Evolutionary conservation across 805 yeast species (phyloP), one percentile per base, ranked within the genome.

Genomic region (Kregervanrija fluxuum): DNA sequence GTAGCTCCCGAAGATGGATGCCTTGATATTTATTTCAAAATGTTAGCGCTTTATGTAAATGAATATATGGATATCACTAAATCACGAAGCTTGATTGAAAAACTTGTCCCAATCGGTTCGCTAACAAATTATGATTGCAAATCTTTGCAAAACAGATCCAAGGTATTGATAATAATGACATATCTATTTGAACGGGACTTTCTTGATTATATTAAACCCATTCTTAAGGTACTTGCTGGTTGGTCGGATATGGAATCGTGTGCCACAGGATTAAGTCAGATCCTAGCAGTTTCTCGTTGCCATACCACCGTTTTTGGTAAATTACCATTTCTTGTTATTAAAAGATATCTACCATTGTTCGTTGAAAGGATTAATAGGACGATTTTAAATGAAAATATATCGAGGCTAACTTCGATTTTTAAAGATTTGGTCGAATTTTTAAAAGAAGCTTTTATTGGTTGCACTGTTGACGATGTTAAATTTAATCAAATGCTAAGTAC

Each of bases 41-140:
- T 64, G 11, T 42, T 65, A 35, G 48, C 47, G 3, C 46, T 56
- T 1, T 63, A 55, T 40, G 53, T 55, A 2, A 44, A 46, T 4
- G 45, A 46, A 9, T 56, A 44, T 42, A 35, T 51, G 51, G 47
- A 50, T n/a, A 40, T 50, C 15, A 37, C 43, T 4, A 48, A 50
- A 28, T 40, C 49, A 43, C 17, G 43, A 33, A 53, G 55, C 30
- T 37, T 64, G 30, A 42, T 65, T 14, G 69, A 65, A 31, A 62
- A 63, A 37, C 47, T 66, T 15, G 61, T 59, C 9, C 70, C 70
- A 1, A 54, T 65, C 11, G 60, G 65, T 13, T 55, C 59, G 16
- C 28, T 22, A 5, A 8, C 28, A 22, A 22, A 22, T 22, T 22
- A 22, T 22, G 6, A 22, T 22, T 22, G 28, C 8, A 22, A 22